Evolutionary conservation across 148 eudicot species (phyloP).

Genomic region (Rhododendron ferrugineum): DNA sequence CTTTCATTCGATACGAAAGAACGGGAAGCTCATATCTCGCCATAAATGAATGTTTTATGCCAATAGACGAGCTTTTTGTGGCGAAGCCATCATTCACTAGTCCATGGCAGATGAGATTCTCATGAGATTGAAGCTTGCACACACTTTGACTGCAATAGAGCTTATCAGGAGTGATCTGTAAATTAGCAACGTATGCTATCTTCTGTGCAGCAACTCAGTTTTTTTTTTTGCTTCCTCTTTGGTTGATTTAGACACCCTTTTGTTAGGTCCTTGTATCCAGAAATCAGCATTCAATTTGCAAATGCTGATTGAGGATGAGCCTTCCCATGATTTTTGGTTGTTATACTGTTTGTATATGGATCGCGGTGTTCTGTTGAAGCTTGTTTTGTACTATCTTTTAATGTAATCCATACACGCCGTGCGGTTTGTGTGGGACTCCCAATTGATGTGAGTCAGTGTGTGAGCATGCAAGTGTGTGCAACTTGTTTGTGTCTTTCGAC

Average conservation of each 20-base stretch:
- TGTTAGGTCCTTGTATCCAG: background rate
- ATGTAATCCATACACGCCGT: background rate
- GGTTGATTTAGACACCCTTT: conserved; percentile 19
- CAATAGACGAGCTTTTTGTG: background rate
- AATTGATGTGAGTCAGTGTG: background rate
- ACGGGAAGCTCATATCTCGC: conserved; percentile 15
- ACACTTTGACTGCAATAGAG: conserved; percentile 10
- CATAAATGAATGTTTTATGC: conserved; percentile 1
- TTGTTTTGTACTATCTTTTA: conserved; percentile 4
- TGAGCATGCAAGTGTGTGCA: background rate
- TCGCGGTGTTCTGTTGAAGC: conserved; percentile 3
- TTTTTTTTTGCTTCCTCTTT: background rate
- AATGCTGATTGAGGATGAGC: background rate
- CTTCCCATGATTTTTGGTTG: background rate
- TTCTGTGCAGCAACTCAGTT: conserved; percentile 15
- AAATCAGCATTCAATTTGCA: conserved; percentile 2
- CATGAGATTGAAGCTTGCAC: conserved; percentile 16
- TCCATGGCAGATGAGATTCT: conserved; percentile 4
- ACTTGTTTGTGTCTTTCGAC: background rate
- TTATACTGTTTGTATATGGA: background rate
- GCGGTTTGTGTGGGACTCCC: background rate
- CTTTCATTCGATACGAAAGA: background rate
- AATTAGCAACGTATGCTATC: conserved; percentile 22
- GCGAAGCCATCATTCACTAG: background rate
- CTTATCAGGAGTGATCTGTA: conserved; percentile 24